Evolutionary conservation across 768 basidiomycete genomes (phyloP).

Genomic region (Boletus sp.): DNA sequence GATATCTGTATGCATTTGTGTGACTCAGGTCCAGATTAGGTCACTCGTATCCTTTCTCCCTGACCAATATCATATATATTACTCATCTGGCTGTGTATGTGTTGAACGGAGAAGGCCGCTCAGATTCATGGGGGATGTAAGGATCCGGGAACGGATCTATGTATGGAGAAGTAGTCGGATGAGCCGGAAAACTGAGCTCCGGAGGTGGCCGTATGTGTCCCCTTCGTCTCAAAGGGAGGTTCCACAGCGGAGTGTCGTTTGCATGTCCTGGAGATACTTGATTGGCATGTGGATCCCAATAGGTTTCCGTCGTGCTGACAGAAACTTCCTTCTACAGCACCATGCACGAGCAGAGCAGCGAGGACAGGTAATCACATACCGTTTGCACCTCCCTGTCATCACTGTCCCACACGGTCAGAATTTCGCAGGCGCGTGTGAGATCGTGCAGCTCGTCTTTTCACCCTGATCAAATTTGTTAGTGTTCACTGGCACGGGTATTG

Average conservation of each 20-base stretch:
- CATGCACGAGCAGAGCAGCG: neutral
- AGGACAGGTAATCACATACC: conserved; percentile 3
- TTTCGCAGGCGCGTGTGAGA: conserved; percentile 78
- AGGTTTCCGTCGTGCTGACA: conserved; percentile 21
- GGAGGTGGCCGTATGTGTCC: neutral
- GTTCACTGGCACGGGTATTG: neutral
- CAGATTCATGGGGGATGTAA: conserved; percentile 4
- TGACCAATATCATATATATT: too few relatives aligned
- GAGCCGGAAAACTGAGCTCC: neutral
- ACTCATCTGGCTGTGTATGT: too few relatives aligned
- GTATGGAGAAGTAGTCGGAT: too few relatives aligned
- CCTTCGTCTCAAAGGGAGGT: conserved; percentile 1
- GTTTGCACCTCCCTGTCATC: conserved; percentile 10
- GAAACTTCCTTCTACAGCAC: conserved; percentile 13
- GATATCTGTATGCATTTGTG: too few relatives aligned
- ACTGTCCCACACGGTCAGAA: conserved; percentile 46
- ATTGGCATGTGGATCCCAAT: conserved; percentile 56
- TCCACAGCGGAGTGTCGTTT: too few relatives aligned
- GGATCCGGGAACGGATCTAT: neutral
- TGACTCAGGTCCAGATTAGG: too few relatives aligned
- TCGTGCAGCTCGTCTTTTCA: conserved; percentile 90
- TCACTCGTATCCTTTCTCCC: too few relatives aligned
- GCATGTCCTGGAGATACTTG: conserved; percentile 39
- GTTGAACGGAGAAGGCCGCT: conserved; percentile 36
- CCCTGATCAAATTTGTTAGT: conserved; percentile 67